A percentile compares a stretch with the other conserved stretches of the same genome.
Conservation (phyloP, 2,329 filamentous ascomycete genomes). For the Capronia coronata region DNA sequence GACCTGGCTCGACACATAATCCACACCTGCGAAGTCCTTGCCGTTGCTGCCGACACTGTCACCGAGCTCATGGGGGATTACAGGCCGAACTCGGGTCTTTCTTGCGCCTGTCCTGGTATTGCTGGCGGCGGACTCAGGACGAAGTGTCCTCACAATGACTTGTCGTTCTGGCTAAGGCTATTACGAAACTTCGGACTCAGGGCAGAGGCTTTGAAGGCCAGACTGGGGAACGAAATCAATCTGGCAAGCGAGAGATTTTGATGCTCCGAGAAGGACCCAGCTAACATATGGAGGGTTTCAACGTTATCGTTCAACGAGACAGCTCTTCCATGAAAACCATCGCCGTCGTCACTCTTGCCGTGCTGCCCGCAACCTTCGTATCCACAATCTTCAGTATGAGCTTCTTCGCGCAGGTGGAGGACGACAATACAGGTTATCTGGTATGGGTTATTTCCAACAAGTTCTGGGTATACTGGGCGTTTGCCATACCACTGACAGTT, state of each 20-base stretch:
- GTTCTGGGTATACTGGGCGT: slow-evolving; percentile 34
- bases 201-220: slow-evolving; percentile 30
- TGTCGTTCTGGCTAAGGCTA: slow-evolving; percentile 27
- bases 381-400: slow-evolving; percentile 36
- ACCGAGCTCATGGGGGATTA: slow-evolving; percentile 27
- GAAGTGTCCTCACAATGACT: slow-evolving; percentile 20
- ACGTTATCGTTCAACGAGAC: slow-evolving; percentile 32
- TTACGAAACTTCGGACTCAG: slow-evolving; percentile 30
- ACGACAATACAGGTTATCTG: slow-evolving; percentile 18
- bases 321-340: slow-evolving; percentile 35
- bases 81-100: slow-evolving; percentile 13
- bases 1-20: slow-evolving; percentile 33
- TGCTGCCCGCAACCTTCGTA: slow-evolving; percentile 36
- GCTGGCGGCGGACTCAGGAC: background rate
- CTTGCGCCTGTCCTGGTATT: background rate
- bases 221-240: slow-evolving; percentile 35
- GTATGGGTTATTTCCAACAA: slow-evolving; percentile 28
- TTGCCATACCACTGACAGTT: slow-evolving; percentile 31
- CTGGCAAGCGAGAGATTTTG: slow-evolving; percentile 24
- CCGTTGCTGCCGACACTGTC: slow-evolving; percentile 31
- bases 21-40: slow-evolving; percentile 33
- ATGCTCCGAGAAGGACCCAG: background rate
- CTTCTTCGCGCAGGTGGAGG: slow-evolving; percentile 31
- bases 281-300: slow-evolving; percentile 31
- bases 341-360: slow-evolving; percentile 33